Evolutionary conservation across 441 rosid species (phyloP), one percentile per base, ranked within the genome.

Genomic region (Pelargonium cotyledonis): DNA sequence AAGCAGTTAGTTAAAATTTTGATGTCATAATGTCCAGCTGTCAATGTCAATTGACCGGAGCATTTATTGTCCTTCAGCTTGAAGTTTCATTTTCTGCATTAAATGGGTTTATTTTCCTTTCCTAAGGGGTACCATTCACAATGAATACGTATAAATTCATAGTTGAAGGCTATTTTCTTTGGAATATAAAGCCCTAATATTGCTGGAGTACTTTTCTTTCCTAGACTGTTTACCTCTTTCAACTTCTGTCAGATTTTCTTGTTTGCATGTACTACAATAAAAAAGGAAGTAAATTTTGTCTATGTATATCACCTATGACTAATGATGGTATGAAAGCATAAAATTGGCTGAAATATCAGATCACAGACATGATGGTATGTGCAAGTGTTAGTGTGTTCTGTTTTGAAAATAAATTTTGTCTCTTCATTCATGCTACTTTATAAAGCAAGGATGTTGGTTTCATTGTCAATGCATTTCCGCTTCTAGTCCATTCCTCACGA

Each of bases 1-100:
- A 15, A 75, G 49, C 70, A 55, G 68, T 40, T 31, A n/a, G 14
- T 11, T 66, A 26, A 63, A 21, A 1, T 51, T 21, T 72, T 69
- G 43, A 40, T 62, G 65, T 19, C 65, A 12, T 62, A 23, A 46
- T 61, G 43, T 61, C 16, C 65, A 61, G 43, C 7, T 40, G 43
- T 40, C 43, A 53, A n/a, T 53, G 8, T n/a, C 60, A 53, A 16
- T 53, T 53, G 60, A 53, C 16, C 16, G 21, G 60, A 15, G 19
- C 19, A 53, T 53, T 7, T 53, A 53, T 0, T 15, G 19, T 53
- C 60, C 60, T 15, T 53, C 60, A 15, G 19, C 21, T 53, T 53
- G 16, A 40, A 40, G 19, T 1, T 53, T 53, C 60, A 15, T 53
- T 53, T 53, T 53, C 15, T 53, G 19, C 60, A 53, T 53, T 53